phyloP scores from a whole-genome alignment of 164 flowering plant species.

The Macadamia tetraphylla region DNA sequence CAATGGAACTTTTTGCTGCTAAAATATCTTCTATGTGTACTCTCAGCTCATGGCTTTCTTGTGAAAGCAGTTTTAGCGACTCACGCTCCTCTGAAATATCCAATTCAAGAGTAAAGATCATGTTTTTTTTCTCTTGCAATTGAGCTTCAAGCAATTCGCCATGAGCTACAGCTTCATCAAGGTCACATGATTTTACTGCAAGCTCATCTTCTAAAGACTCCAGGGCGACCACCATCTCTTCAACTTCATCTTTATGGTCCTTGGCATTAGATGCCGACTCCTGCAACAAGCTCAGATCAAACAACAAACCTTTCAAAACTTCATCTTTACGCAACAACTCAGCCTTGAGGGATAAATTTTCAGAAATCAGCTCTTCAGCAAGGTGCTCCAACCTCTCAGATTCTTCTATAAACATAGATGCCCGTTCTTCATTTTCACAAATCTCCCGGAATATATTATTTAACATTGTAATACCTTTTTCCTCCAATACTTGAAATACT shows the following conservation, averaged over 20 bases:
- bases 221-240: constrained; percentile 44
- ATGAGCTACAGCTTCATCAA: constrained; percentile 39
- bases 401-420: constrained; percentile 36
- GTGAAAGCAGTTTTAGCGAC: constrained; percentile 25
- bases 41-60: constrained; percentile 44
- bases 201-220: constrained; percentile 55
- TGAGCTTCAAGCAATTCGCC: constrained; percentile 46
- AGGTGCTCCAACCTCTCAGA: constrained; percentile 39
- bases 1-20: constrained; percentile 34
- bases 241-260: constrained; percentile 66
- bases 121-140: constrained; percentile 43
- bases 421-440: constrained; percentile 24
- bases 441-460: constrained; percentile 40
- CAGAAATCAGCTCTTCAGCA: constrained; percentile 39
- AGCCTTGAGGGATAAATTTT: constrained; percentile 40
- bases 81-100: constrained; percentile 34
- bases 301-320: constrained; percentile 55
- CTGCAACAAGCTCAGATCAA: constrained; percentile 82
- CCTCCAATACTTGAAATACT: constrained; percentile 20
- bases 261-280: constrained; percentile 67
- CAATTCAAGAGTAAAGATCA: constrained; percentile 43
- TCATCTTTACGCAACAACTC: constrained; percentile 80
- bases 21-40: constrained; percentile 35
- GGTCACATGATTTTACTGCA: constrained; percentile 40
- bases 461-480: constrained; percentile 11